Percentiles rank a stretch among this genome's conserved stretches.
These are phyloP conservation scores for Clitopilus hobsonii DNA, from an alignment of 768 basidiomycete species.

Conservation along the genomic window DNA sequence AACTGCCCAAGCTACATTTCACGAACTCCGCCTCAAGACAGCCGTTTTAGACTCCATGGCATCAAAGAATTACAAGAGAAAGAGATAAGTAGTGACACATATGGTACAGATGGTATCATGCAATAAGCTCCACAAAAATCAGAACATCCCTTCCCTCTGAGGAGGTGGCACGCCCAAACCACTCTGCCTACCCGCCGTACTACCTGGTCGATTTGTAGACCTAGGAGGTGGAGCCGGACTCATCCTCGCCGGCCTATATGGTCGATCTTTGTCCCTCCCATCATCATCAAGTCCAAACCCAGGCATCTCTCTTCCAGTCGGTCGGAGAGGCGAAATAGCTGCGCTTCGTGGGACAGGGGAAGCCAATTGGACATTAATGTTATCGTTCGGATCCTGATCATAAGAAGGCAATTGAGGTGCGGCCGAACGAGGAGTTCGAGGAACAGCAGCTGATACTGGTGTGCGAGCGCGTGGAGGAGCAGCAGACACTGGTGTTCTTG, in stretches of 20 bases:
- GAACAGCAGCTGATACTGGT: slow-evolving; percentile 13
- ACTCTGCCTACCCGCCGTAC: slow-evolving; percentile 36
- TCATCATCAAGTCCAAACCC: slow-evolving; percentile 5
- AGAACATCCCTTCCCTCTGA: slow-evolving; percentile 30
- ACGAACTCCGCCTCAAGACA: no score
- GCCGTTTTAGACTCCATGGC: no score
- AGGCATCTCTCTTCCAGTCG: slow-evolving; percentile 17
- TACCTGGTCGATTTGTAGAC: slow-evolving; percentile 63
- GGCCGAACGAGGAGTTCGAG: slow-evolving; percentile 7
- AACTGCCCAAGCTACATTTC: no score
- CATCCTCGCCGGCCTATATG: slow-evolving; percentile 25
- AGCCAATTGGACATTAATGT: slow-evolving; percentile 17
- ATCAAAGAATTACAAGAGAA: background rate
- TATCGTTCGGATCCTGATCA: background rate
- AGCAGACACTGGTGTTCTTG: slow-evolving; percentile 16
- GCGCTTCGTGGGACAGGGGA: slow-evolving; percentile 28
- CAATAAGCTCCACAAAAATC: background rate
- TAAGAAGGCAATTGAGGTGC: slow-evolving; percentile 5
- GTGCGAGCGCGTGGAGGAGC: slow-evolving; percentile 67
- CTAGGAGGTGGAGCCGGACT: slow-evolving; percentile 61
- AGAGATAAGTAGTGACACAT: background rate
- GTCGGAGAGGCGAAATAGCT: slow-evolving; percentile 2
- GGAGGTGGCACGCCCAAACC: slow-evolving; percentile 50
- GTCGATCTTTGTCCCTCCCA: slow-evolving; percentile 18
- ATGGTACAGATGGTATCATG: background rate